Percentiles rank a stretch among this genome's conserved stretches.
phyloP scores from a whole-genome alignment of 768 basidiomycete species.

The Filobasidium wieringae region DNA sequence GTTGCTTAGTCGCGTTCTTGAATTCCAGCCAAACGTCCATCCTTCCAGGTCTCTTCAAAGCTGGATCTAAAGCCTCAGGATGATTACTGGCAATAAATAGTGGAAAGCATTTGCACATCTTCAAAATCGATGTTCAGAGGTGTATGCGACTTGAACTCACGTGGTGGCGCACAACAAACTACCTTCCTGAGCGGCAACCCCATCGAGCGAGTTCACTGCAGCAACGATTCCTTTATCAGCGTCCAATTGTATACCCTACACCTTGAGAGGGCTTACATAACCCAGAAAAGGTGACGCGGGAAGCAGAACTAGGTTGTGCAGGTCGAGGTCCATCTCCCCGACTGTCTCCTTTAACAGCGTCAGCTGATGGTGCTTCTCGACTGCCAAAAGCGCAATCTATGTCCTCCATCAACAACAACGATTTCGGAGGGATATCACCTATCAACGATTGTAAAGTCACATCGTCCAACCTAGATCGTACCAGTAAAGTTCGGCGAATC shows the following conservation, averaged over 20 bases:
- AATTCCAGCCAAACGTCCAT: conserved; percentile 86
- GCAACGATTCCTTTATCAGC: neutral
- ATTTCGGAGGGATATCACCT: conserved; percentile 53
- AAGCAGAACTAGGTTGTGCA: conserved; percentile 12
- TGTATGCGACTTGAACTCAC: conserved; percentile 44
- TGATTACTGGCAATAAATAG: conserved; percentile 63
- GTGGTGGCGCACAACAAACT: conserved; percentile 63
- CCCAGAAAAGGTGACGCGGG: conserved; percentile 29
- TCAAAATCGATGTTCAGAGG: neutral
- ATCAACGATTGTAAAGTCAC: conserved; percentile 72
- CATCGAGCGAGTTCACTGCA: conserved; percentile 66
- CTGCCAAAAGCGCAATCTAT: conserved; percentile 18
- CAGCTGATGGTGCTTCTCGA: neutral
- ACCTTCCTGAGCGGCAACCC: conserved; percentile 75
- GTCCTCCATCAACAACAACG: neutral
- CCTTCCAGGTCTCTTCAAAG: conserved; percentile 78
- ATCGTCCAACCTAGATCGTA: conserved; percentile 44
- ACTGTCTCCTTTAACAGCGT: neutral
- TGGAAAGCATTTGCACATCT: neutral
- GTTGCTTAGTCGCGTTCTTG: conserved; percentile 63
- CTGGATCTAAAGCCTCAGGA: conserved; percentile 78
- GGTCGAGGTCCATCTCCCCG: neutral
- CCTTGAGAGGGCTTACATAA: conserved; percentile 29
- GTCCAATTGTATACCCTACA: conserved; percentile 1
- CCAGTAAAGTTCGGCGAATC: neutral